These are phyloP conservation scores for Morella rubra DNA, from an alignment of 306 rosid genomes.

Conservation along the genomic window DNA sequence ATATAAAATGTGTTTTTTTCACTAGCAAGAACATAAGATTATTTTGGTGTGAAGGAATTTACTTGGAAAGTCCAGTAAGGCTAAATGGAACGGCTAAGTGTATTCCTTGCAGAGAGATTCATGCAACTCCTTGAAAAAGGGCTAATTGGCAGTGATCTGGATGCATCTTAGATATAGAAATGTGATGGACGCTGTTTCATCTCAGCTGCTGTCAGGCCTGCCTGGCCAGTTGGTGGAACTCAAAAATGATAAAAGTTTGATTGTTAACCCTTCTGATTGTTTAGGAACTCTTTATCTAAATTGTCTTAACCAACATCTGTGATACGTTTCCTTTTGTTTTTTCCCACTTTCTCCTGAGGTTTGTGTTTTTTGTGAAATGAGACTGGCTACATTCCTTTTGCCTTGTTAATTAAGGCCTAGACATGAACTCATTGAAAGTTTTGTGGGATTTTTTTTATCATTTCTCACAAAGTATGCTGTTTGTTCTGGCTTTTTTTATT, in stretches of 20 bases:
- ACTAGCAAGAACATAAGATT: neutral
- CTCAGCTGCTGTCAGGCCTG: too few species aligned
- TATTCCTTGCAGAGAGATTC: neutral
- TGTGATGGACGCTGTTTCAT: too few species aligned
- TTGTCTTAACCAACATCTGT: neutral
- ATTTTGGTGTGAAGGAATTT: neutral
- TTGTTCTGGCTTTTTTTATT: slow-evolving; percentile 20
- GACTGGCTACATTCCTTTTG: neutral
- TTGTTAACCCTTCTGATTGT: slow-evolving; percentile 12
- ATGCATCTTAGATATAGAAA: neutral
- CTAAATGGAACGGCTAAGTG: neutral
- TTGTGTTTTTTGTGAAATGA: neutral
- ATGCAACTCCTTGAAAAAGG: neutral
- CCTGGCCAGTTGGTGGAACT: neutral
- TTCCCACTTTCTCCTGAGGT: neutral
- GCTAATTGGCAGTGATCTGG: neutral
- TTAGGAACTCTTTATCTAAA: neutral
- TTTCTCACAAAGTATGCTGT: neutral
- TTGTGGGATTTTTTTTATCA: neutral
- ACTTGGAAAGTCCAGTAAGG: neutral
- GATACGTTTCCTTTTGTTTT: neutral
- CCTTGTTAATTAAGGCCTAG: neutral
- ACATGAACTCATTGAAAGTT: neutral
- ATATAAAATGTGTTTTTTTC: neutral
- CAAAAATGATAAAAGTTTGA: neutral